A percentile compares a stretch with the other conserved stretches of the same genome.
phyloP scores from a whole-genome alignment of 129 eudicot species.

The Solidago caesia region DNA sequence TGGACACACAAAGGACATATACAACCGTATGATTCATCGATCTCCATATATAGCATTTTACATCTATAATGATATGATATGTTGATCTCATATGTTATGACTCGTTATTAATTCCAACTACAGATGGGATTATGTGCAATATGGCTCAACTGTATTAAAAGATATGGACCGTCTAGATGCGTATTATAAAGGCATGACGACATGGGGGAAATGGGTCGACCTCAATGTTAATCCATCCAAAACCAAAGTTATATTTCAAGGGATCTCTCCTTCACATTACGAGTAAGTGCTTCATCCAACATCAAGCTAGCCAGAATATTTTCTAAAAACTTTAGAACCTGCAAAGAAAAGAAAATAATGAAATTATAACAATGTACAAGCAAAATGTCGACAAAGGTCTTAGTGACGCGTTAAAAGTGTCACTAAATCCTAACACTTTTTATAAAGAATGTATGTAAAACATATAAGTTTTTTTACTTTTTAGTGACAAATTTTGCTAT shows the following conservation, averaged over 20 bases:
- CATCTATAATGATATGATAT: neutral
- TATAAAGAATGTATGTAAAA: too few species aligned
- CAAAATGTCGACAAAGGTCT: too few species aligned
- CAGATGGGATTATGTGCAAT: conserved; percentile 84
- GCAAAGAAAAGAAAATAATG: too few species aligned
- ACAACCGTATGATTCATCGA: conserved; percentile 45
- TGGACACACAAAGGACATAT: conserved; percentile 69
- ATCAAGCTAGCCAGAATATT: neutral
- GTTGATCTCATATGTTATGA: neutral
- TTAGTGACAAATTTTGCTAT: too few species aligned
- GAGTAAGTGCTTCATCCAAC: conserved; percentile 38
- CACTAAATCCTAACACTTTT: too few species aligned
- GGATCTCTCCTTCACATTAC: conserved; percentile 78
- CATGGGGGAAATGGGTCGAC: conserved; percentile 89
- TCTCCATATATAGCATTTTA: neutral
- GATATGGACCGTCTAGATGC: conserved; percentile 75
- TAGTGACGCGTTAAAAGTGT: too few species aligned
- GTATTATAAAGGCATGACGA: conserved; percentile 68
- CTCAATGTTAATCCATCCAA: conserved; percentile 54
- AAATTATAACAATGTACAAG: too few species aligned
- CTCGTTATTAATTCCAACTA: neutral
- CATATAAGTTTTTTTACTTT: too few species aligned
- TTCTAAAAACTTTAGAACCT: neutral
- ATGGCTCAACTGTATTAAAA: conserved; percentile 53
- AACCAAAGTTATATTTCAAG: conserved; percentile 77